Percentiles rank a stretch among this genome's conserved stretches.
Conservation (phyloP, 1,284 basidiomycete species). For the Ceratobasidium sp. region DNA sequence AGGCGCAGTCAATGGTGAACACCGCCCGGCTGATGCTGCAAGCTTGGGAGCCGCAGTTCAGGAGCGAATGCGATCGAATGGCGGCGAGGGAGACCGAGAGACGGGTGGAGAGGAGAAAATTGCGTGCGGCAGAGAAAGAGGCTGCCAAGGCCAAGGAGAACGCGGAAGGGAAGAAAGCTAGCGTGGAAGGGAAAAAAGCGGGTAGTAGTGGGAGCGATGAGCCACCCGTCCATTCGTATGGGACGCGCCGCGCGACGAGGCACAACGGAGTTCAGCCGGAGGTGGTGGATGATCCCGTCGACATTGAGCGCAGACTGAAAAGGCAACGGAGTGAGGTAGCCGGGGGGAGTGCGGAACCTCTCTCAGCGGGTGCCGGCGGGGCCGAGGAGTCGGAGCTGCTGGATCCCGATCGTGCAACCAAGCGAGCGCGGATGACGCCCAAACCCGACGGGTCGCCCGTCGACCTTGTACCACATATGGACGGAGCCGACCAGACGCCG, state of each 20-base stretch:
- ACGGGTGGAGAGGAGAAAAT: conserved; percentile 70
- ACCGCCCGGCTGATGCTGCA: conserved; percentile 89
- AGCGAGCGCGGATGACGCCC: conserved; percentile 66
- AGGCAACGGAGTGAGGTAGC: conserved; percentile 73
- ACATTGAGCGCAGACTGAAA: conserved; percentile 79
- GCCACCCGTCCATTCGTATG: conserved; percentile 54
- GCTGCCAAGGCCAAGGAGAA: conserved; percentile 58
- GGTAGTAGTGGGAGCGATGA: conserved; percentile 55
- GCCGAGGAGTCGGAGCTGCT: conserved; percentile 29
- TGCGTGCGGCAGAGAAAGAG: conserved; percentile 65
- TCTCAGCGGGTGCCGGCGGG: conserved; percentile 49
- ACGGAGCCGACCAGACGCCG: neutral
- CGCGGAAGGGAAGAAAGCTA: conserved; percentile 46
- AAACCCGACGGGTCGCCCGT: conserved; percentile 54
- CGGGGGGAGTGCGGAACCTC: conserved; percentile 51
- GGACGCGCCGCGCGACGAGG: conserved; percentile 74
- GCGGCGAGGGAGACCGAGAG: conserved; percentile 81
- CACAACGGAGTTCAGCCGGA: conserved; percentile 80
- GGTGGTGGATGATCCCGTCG: conserved; percentile 73
- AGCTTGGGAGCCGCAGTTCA: conserved; percentile 88
- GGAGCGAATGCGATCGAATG: conserved; percentile 90
- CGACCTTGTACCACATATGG: conserved; percentile 23
- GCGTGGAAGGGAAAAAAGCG: conserved; percentile 52
- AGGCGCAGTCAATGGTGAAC: conserved; percentile 91
- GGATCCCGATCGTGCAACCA: conserved; percentile 60